Evolutionary conservation across 805 yeast genomes (phyloP).

Genomic region (Monosporozyma unispora): DNA sequence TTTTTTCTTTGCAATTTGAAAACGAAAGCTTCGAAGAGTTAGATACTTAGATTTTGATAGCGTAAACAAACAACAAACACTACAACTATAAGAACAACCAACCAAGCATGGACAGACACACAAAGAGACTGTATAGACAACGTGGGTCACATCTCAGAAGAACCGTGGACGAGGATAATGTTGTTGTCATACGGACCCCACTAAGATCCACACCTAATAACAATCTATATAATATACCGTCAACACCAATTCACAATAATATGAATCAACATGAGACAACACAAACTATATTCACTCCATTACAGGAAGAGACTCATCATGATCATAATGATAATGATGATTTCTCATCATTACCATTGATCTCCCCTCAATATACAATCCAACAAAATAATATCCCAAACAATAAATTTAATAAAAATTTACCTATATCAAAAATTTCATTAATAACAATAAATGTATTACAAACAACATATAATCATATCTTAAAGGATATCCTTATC

Average conservation of each 20-base stretch:
- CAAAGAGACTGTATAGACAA: conserved; percentile 25
- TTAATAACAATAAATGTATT: conserved; percentile 21
- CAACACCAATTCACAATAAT: conserved; percentile 1
- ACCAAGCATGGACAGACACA: conserved; percentile 16
- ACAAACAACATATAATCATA: conserved; percentile 12
- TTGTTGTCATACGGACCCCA: conserved; percentile 15
- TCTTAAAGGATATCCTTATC: conserved; percentile 19
- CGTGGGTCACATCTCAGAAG: conserved; percentile 25
- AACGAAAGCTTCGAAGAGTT: too few relatives aligned
- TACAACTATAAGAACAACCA: neutral
- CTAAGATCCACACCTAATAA: neutral
- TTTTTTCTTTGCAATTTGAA: too few relatives aligned
- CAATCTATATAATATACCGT: neutral
- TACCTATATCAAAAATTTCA: conserved; percentile 20
- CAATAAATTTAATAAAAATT: conserved; percentile 1
- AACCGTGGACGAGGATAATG: conserved; percentile 17
- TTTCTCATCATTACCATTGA: too few relatives aligned
- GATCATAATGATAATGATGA: too few relatives aligned
- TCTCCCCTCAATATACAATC: neutral
- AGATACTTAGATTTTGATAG: too few relatives aligned
- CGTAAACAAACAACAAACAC: neutral
- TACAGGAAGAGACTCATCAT: conserved; percentile 4
- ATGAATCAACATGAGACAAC: too few relatives aligned
- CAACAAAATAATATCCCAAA: neutral
- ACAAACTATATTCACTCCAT: neutral